Base-by-base conservation (phyloP, 1,139 yeast genomes). In the Diutina siamensis region DNA sequence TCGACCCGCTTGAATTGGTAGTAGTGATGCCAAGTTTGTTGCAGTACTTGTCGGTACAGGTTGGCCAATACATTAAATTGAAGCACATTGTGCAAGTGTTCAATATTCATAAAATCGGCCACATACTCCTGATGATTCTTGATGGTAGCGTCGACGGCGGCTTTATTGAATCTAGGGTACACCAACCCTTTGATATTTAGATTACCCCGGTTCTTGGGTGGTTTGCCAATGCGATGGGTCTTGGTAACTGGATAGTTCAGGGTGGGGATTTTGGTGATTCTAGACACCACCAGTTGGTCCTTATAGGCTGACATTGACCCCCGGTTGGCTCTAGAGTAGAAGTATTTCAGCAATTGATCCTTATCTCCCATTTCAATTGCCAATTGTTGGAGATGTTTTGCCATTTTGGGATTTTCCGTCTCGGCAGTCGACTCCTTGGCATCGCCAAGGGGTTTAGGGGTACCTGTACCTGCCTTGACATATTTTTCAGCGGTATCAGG, bases 251-350 rank as follows among this genome's bases (percentile, higher is more conserved):
- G 48, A 25, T 38, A 41, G 17, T 45, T 33, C 17, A 51, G 53
- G 46, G 33, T 51, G 45, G 9, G 65, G 36, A 67, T 60, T 45
- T 59, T 59, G 51, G 68, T 69, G 48, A 71, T 66, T 45, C 67
- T 58, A 51, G 67, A 68, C 52, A 68, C 64, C 25, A 70, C 54
- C 2, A 72, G 65, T 0, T 70, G 72, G 53, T 71, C 76, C 51
- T 71, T 71, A 51, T 68, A 71, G 50, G 68, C 74, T 48, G 71
- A 65, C 1, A 74, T 74, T 3, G 74, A 73, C 0, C 76, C 75
- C 42, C 75, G 57, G 49, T 68, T 68, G 22, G 63, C 57, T 50
- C 67, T 67, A 15, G 65, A 60, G 51, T 70, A 71, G 52, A 61
- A 70, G 51, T 70, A 71, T 49, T 65, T 69, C 36, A 65, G 55